phyloP scores from a whole-genome alignment of 371 early-diverging fungal genomes.

The Fennellomyces sp. region DNA sequence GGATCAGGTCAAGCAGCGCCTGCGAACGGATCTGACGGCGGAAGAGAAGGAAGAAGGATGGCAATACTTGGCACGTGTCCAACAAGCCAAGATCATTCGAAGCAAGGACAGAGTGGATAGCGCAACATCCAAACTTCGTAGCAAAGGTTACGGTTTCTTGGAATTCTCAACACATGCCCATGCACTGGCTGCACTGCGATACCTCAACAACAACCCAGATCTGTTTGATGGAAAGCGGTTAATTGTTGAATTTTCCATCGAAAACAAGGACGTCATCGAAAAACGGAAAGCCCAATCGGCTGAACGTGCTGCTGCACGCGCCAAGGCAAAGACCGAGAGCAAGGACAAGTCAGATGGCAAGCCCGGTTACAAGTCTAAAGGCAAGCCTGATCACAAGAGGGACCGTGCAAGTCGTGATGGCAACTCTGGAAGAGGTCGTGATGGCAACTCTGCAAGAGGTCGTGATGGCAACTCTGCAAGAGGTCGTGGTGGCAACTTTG shows the following conservation, averaged over 20 bases:
- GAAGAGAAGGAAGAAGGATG: constrained; percentile 78
- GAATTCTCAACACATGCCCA: constrained; percentile 88
- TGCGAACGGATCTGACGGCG: constrained; percentile 68
- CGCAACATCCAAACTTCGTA: constrained; percentile 62
- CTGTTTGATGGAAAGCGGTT: constrained; percentile 65
- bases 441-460: no score
- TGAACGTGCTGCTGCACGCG: not conserved
- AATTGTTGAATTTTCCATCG: constrained; percentile 92
- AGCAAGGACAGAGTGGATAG: constrained; percentile 79
- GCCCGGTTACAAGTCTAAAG: constrained; percentile 3
- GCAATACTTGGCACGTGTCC: constrained; percentile 67
- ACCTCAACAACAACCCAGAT: constrained; percentile 86
- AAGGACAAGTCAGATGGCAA: constrained; percentile 3
- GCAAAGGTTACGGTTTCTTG: constrained; percentile 93
- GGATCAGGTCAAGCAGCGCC: constrained; percentile 72
- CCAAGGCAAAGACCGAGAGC: not conserved
- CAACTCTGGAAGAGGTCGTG: no score
- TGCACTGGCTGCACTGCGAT: constrained; percentile 89
- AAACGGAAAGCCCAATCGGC: constrained; percentile 57
- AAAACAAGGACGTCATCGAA: constrained; percentile 84
- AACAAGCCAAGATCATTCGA: constrained; percentile 86
- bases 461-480: no score
- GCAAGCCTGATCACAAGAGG: not conserved
- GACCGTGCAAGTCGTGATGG: not conserved
- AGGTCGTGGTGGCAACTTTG: no score